A percentile compares a stretch with the other conserved stretches of the same genome.
phyloP scores from a whole-genome alignment of 2,329 filamentous ascomycete species.

The Fusarium azukiicola region DNA sequence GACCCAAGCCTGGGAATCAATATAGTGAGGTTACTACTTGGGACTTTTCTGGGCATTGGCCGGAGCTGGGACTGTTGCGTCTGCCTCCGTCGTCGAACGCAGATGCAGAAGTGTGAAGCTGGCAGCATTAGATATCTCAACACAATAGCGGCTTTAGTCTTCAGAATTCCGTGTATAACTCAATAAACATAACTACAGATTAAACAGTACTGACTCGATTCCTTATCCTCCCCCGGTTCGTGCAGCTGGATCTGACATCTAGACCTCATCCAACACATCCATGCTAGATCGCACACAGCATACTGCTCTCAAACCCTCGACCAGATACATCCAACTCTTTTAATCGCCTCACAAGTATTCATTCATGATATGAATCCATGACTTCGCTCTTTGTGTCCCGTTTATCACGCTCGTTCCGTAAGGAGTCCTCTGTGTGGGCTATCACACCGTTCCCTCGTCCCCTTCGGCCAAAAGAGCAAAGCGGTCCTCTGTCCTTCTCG shows the following conservation, averaged over 20 bases:
- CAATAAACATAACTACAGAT: no score
- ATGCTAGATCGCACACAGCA: no score
- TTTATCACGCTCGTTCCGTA: no score
- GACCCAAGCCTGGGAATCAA: background rate
- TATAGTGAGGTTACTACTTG: background rate
- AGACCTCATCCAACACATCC: no score
- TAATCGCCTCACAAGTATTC: no score
- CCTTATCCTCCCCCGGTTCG: no score
- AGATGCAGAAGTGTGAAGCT: background rate
- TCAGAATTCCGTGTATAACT: background rate
- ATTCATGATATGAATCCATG: no score
- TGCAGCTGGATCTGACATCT: no score
- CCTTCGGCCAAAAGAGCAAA: background rate
- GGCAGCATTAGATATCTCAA: background rate
- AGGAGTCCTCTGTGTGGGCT: background rate
- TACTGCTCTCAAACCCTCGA: no score
- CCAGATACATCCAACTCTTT: no score
- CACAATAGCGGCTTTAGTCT: background rate
- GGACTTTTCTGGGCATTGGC: background rate
- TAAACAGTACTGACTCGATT: no score
- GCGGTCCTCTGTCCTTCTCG: background rate
- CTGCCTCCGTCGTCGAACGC: background rate
- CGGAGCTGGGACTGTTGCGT: background rate
- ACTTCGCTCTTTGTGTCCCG: no score
- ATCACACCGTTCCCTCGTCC: background rate